phyloP scores from a whole-genome alignment of 257 asterid genomes.

The Pogostemon cablin region DNA sequence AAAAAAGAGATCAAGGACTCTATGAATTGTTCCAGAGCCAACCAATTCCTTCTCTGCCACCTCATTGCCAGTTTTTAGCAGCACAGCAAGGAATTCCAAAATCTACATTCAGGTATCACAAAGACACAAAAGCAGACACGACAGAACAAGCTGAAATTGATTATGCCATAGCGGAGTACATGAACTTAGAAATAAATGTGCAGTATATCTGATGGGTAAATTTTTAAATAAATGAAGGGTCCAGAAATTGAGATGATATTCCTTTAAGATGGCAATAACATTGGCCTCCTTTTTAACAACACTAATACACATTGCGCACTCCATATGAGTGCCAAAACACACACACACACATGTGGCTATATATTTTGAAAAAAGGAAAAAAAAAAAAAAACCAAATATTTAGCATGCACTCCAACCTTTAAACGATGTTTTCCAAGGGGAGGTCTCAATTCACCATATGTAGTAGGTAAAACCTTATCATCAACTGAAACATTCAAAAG shows the following conservation, averaged over 20 bases:
- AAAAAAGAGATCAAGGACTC: slow-evolving; percentile 85
- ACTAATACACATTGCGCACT: neutral
- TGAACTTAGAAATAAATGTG: neutral
- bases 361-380: neutral
- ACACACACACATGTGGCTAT: neutral
- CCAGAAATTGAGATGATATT: neutral
- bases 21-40: slow-evolving; percentile 75
- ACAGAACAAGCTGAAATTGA: neutral
- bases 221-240: neutral
- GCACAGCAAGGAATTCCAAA: slow-evolving; percentile 83
- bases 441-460: slow-evolving; percentile 94
- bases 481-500: slow-evolving; percentile 78
- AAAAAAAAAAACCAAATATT: neutral
- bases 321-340: slow-evolving; percentile 6
- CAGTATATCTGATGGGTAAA: neutral
- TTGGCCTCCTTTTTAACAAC: slow-evolving; percentile 8
- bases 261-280: neutral
- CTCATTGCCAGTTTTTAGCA: slow-evolving; percentile 84
- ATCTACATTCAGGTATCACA: slow-evolving; percentile 51
- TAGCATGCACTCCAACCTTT: slow-evolving; percentile 58
- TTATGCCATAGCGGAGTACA: slow-evolving; percentile 6
- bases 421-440: slow-evolving; percentile 97
- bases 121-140: slow-evolving; percentile 2
- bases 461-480: slow-evolving; percentile 69
- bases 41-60: slow-evolving; percentile 81